Conservation (phyloP, 129 eudicot species). For the Gnaphalium uliginosum region DNA sequence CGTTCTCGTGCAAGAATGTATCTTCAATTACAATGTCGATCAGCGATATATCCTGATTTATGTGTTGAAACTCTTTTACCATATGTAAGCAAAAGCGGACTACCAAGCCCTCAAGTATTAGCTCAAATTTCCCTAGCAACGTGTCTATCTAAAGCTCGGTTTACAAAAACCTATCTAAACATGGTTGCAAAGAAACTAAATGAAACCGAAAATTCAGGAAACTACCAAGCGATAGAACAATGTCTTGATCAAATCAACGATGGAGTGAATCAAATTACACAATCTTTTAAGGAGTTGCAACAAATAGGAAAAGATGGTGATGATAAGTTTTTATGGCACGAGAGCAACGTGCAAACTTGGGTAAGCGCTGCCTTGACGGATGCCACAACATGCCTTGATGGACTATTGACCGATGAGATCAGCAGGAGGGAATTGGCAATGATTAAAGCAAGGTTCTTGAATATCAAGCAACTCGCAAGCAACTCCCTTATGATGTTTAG, state of each 20-base stretch:
- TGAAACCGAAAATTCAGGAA: slow-evolving; percentile 22
- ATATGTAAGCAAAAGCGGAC: slow-evolving; percentile 21
- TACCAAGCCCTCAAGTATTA: slow-evolving; percentile 40
- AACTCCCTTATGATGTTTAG: slow-evolving; percentile 51
- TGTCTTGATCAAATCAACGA: slow-evolving; percentile 52
- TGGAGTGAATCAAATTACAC: slow-evolving; percentile 56
- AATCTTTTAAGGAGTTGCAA: slow-evolving; percentile 49
- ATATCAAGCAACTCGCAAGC: slow-evolving; percentile 47
- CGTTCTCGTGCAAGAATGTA: slow-evolving; percentile 53
- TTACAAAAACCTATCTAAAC: slow-evolving; percentile 38
- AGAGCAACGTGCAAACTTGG: slow-evolving; percentile 45
- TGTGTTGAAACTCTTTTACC: slow-evolving; percentile 46
- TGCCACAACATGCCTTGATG: slow-evolving; percentile 49
- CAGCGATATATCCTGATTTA: slow-evolving; percentile 49
- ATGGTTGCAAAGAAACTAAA: slow-evolving; percentile 35
- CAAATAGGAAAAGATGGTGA: slow-evolving; percentile 31
- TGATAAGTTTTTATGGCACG: slow-evolving; percentile 26
- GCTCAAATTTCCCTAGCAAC: slow-evolving; percentile 55
- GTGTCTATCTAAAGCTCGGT: slow-evolving; percentile 44
- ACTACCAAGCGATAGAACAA: slow-evolving; percentile 41
- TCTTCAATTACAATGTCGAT: slow-evolving; percentile 44
- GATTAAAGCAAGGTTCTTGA: slow-evolving; percentile 41
- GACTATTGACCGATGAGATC: slow-evolving; percentile 37
- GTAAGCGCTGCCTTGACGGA: slow-evolving; percentile 71
- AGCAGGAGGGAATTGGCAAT: slow-evolving; percentile 46